Evolutionary conservation across 1,284 basidiomycete species (phyloP).

Genomic region (Ustilago esculenta): DNA sequence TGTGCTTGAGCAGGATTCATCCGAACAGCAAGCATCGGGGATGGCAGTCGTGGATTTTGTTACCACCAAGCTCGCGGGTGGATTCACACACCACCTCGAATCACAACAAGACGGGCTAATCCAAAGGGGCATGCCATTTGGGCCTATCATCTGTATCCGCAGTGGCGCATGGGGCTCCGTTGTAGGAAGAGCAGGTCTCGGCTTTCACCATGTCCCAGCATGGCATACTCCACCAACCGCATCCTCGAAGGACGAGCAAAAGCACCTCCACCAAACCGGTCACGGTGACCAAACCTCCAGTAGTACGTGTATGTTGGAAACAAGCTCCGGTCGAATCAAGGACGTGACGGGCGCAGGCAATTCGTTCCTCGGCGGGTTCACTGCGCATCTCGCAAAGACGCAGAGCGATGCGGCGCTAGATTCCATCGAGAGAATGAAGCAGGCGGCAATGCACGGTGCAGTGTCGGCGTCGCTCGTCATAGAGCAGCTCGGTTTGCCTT

Average conservation of each 20-base stretch:
- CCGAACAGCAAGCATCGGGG: not conserved
- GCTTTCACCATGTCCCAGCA: conserved; percentile 31
- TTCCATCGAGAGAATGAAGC: not conserved
- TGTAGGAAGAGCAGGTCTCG: conserved; percentile 21
- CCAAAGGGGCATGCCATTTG: not conserved
- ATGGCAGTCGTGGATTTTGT: conserved; percentile 23
- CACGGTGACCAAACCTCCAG: no score
- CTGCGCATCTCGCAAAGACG: conserved; percentile 26
- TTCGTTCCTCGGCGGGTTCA: conserved; percentile 50
- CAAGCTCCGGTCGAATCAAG: no score
- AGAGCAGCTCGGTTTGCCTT: conserved; percentile 51
- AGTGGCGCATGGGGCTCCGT: conserved; percentile 50
- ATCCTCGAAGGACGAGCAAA: not conserved
- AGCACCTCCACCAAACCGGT: conserved; percentile 3
- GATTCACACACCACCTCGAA: conserved; percentile 11
- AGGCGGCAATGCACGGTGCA: conserved; percentile 40
- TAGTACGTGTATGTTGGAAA: no score
- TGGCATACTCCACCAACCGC: conserved; percentile 24
- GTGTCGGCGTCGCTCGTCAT: conserved; percentile 51
- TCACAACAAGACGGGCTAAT: not conserved
- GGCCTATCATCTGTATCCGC: conserved; percentile 51
- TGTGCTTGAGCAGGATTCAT: not conserved
- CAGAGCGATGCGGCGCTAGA: conserved; percentile 10
- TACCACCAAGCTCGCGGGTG: conserved; percentile 13
- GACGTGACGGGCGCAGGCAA: conserved; percentile 58